Conservation (phyloP, 345 rosid genomes). For the Populus euphratica region DNA sequence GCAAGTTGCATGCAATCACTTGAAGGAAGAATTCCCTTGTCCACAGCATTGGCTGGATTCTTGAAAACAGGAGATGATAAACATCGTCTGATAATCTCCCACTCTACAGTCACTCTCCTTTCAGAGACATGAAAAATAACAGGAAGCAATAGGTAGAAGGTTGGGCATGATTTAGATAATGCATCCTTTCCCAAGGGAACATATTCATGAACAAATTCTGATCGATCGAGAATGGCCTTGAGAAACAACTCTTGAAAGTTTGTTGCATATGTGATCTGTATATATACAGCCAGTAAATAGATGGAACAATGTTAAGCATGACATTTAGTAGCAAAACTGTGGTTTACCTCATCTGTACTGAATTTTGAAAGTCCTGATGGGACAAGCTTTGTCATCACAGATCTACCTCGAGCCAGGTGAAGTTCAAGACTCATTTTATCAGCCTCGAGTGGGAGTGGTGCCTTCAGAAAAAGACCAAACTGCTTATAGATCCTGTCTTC, state of each 20-base stretch:
- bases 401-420: conserved; percentile 80
- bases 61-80: conserved; percentile 72
- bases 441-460: conserved; percentile 76
- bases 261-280: conserved; percentile 64
- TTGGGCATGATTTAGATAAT: conserved; percentile 35
- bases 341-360: conserved; percentile 53
- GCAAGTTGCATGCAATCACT: conserved; percentile 45
- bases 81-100: conserved; percentile 63
- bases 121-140: conserved; percentile 31
- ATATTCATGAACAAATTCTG: conserved; percentile 45
- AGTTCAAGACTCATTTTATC: conserved; percentile 70
- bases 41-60: conserved; percentile 31
- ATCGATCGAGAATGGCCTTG: conserved; percentile 66
- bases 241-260: conserved; percentile 76
- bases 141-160: conserved; percentile 84
- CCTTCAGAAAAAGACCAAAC: conserved; percentile 75
- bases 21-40: conserved; percentile 29
- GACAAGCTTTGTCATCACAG: conserved; percentile 58
- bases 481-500: conserved; percentile 65
- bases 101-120: conserved; percentile 45
- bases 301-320: conserved; percentile 6
- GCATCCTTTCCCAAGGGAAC: conserved; percentile 51
- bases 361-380: conserved; percentile 44
- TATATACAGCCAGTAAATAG: conserved; percentile 10
- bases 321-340: conserved; percentile 10